Conservation (phyloP, 768 basidiomycete species). For the Russula sp. region DNA sequence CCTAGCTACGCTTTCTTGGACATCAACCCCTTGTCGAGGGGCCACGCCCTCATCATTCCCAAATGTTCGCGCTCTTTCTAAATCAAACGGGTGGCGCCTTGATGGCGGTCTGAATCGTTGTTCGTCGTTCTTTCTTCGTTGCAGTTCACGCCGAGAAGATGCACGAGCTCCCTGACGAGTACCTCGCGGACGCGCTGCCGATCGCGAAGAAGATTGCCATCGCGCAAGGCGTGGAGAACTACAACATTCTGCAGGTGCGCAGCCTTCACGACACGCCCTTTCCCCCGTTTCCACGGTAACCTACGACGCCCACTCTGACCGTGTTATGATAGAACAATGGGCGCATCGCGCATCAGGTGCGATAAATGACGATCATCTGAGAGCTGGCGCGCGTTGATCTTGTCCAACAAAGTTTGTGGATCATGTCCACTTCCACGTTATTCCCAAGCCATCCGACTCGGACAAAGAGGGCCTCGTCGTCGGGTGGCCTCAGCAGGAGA, state of each 20-base stretch:
- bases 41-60: slow-evolving; percentile 89
- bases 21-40: slow-evolving; percentile 83
- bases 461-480: slow-evolving; percentile 72
- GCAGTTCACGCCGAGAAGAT: slow-evolving; percentile 82
- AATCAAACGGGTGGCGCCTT: not conserved
- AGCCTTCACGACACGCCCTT: no score
- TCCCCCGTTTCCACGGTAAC: not conserved
- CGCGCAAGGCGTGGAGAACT: slow-evolving; percentile 68
- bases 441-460: slow-evolving; percentile 71
- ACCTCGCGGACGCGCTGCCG: slow-evolving; percentile 68
- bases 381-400: not conserved
- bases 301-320: not conserved
- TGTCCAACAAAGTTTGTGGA: slow-evolving; percentile 49
- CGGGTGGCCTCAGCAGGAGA: slow-evolving; percentile 64
- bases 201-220: slow-evolving; percentile 84
- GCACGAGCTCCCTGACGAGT: slow-evolving; percentile 83
- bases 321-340: slow-evolving; percentile 57
- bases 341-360: slow-evolving; percentile 43
- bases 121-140: not conserved
- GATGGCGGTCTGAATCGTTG: not conserved
- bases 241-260: slow-evolving; percentile 74
- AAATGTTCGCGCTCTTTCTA: slow-evolving; percentile 54
- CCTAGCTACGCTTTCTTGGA: slow-evolving; percentile 84
- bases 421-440: slow-evolving; percentile 92
- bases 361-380: not conserved